phyloP scores from a whole-genome alignment of 163 green algal species.

The Prototheca stagnorum region DNA sequence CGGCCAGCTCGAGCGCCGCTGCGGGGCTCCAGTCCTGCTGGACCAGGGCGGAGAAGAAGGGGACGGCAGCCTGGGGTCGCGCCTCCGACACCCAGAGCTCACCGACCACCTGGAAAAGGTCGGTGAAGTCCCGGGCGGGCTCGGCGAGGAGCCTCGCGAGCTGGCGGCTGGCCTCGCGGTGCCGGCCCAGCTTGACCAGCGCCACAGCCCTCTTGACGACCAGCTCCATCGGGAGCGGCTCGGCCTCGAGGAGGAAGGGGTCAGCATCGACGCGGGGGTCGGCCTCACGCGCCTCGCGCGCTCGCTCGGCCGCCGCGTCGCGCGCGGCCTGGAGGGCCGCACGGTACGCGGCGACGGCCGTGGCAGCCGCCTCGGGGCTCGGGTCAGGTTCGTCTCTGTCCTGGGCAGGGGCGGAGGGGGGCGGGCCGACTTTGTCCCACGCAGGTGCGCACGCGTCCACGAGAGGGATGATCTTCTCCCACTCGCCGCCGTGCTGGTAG shows the following conservation, averaged over 20 bases:
- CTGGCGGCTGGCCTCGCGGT: conserved; percentile 20
- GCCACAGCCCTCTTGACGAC: conserved; percentile 3
- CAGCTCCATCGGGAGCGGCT: conserved; percentile 15
- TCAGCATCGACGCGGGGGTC: neutral
- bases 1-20: neutral
- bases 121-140: conserved; percentile 19
- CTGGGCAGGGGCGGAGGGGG: too few species aligned
- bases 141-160: conserved; percentile 23
- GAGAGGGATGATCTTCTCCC: conserved; percentile 76
- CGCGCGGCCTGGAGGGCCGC: too few species aligned
- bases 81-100: conserved; percentile 16
- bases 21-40: neutral
- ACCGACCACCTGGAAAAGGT: conserved; percentile 36
- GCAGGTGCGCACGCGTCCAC: conserved; percentile 26
- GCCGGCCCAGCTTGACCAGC: neutral
- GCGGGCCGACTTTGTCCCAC: too few species aligned
- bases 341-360: too few species aligned
- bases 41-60: conserved; percentile 8
- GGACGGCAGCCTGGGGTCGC: conserved; percentile 18
- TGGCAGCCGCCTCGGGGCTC: too few species aligned
- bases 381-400: too few species aligned
- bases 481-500: conserved; percentile 26
- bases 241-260: neutral
- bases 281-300: neutral
- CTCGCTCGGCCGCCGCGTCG: too few species aligned